These are phyloP conservation scores for Annulohypoxylon nitens DNA, from an alignment of 495 filamentous ascomycete species.

Conservation along the genomic window DNA sequence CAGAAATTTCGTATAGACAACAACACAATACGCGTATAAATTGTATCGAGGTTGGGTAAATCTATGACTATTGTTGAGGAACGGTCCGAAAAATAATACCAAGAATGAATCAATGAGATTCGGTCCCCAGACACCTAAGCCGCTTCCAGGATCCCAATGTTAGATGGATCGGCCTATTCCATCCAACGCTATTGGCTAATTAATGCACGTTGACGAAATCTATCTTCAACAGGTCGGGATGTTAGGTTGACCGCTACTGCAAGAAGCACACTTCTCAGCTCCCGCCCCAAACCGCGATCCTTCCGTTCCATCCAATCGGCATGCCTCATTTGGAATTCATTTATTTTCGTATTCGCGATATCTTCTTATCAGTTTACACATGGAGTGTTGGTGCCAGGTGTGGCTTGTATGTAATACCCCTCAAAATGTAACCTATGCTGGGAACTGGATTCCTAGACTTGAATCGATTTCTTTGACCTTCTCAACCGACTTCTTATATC, in stretches of 20 bases:
- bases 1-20: conserved; percentile 5
- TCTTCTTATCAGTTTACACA: neutral
- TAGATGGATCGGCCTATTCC: conserved; percentile 20
- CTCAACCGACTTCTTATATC: conserved; percentile 66
- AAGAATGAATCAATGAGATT: conserved; percentile 11
- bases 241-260: conserved; percentile 41
- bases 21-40: neutral
- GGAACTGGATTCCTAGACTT: conserved; percentile 47
- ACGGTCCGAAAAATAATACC: conserved; percentile 19
- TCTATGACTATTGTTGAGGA: conserved; percentile 16
- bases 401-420: neutral
- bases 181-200: conserved; percentile 15
- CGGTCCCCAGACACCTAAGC: conserved; percentile 11
- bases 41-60: neutral
- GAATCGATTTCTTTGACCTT: conserved; percentile 75
- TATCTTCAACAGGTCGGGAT: neutral
- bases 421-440: conserved; percentile 17
- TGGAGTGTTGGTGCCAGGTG: neutral
- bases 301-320: conserved; percentile 6
- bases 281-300: conserved; percentile 24
- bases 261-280: conserved; percentile 12
- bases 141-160: neutral
- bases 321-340: neutral
- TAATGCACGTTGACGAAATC: conserved; percentile 26
- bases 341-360: conserved; percentile 1